Evolutionary conservation across 805 yeast genomes (phyloP), one percentile per base, ranked within the genome.

Genomic region (Priceomyces fermenticarens): DNA sequence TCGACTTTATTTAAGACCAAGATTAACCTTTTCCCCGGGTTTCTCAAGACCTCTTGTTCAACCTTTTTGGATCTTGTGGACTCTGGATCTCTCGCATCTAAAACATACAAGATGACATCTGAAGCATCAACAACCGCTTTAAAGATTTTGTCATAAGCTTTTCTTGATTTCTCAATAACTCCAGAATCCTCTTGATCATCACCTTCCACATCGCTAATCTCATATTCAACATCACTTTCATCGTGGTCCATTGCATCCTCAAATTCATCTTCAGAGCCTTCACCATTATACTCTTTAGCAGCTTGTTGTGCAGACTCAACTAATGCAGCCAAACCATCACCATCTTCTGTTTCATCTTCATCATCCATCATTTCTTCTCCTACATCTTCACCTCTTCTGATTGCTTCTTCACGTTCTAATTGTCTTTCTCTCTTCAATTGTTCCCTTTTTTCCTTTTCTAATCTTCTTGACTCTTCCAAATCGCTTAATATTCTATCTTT

Each of bases 31-130:
- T 93, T 93, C 39, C 81, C 81, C 45, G 86, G 85, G 52, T 80
- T 78, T 56, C 83, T 84, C 45, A 90, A 67, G 35, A 93, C 88
- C 2, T 95, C 87, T 60, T 88, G 85, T 71, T 93, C 99, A 32
- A 93, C 90, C 58, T 81, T 88, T 60, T 82, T 80, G 7, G 97
- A 89, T 58, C 99, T 80, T 2, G 98, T 91, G 13, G 88, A 83
- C 63, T 88, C 96, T 41, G 99, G 99, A 64, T 93, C 97, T 64
- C 99, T 83, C 1, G 99, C 96, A 66, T 91, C 99, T 57, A 91
- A 70, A n/a, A 91, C 97, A 57, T 93, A 91, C 41, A 90, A 72
- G 13, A 91, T 73, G 40, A 91, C 96, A 60, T 91, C 99, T 2
- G 97, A 73, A 15, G 89, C 85, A 45, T 89, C 97, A 15, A 93